Evolutionary conservation across 139 green algal species (phyloP).

Genomic region (Tetratostichococcus sp.): DNA sequence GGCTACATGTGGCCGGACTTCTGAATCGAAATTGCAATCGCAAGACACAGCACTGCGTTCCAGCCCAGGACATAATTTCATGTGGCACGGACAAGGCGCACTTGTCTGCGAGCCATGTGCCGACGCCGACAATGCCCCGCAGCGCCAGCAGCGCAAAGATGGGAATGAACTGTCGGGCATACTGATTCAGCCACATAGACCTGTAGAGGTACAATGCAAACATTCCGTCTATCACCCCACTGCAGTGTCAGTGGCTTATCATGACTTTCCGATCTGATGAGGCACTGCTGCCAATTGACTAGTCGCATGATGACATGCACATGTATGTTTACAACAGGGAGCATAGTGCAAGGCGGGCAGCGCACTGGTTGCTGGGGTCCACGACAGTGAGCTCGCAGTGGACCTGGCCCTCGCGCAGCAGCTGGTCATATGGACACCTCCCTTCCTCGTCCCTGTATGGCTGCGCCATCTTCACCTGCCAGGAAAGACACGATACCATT

Average conservation of each 20-base stretch:
- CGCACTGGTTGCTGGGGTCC: slow-evolving; percentile 36
- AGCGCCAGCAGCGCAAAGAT: slow-evolving; percentile 45
- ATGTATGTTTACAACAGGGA: no score
- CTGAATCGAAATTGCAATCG: no score
- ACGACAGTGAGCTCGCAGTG: slow-evolving; percentile 53
- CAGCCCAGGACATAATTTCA: no score
- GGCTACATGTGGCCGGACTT: no score
- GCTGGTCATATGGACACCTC: slow-evolving; percentile 30
- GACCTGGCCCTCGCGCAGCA: slow-evolving; percentile 46
- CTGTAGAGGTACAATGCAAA: slow-evolving; percentile 13
- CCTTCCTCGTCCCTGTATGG: slow-evolving; percentile 23
- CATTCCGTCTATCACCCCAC: no score
- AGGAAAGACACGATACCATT: background rate
- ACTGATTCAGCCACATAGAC: slow-evolving; percentile 52
- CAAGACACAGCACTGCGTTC: no score
- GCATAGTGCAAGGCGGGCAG: no score
- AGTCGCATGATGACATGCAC: no score
- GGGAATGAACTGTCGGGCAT: slow-evolving; percentile 43
- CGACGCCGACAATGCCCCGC: slow-evolving; percentile 28
- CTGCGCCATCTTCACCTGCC: slow-evolving; percentile 8
- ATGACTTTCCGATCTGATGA: no score
- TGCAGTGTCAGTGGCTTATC: no score
- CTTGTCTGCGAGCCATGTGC: slow-evolving; percentile 25
- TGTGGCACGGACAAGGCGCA: no score
- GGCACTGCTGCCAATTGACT: no score